A percentile compares a stretch with the other conserved stretches of the same genome.
Conservation (phyloP, 306 rosid species). For the Gastrolobium villosum region DNA sequence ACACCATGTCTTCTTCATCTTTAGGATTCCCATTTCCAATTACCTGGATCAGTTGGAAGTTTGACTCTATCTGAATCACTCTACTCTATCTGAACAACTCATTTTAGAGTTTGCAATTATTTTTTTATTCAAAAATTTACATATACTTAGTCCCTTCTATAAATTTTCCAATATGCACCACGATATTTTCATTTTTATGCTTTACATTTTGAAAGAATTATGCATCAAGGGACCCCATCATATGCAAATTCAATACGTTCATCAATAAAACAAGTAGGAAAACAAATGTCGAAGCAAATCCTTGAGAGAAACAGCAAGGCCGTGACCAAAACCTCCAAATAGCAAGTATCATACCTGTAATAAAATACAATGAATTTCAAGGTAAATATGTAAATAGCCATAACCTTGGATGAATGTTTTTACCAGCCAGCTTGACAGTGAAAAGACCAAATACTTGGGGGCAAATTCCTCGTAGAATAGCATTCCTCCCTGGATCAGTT, state of each 20-base stretch:
- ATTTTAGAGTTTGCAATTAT: background rate
- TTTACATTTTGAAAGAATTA: slow-evolving; percentile 7
- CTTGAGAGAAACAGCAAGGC: slow-evolving; percentile 30
- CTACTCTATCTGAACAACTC: slow-evolving; percentile 2
- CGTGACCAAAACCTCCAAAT: background rate
- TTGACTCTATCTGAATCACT: slow-evolving; percentile 4
- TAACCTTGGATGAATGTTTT: slow-evolving; percentile 36
- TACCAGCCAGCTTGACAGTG: slow-evolving; percentile 97
- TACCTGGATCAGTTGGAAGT: slow-evolving; percentile 18
- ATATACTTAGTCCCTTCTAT: background rate
- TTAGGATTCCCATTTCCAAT: slow-evolving; percentile 4
- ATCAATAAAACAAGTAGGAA: slow-evolving; percentile 36
- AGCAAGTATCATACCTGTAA: background rate
- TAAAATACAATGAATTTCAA: slow-evolving; percentile 34
- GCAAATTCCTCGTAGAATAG: slow-evolving; percentile 89
- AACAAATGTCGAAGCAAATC: slow-evolving; percentile 33
- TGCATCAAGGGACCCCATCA: slow-evolving; percentile 29
- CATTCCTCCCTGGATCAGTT: slow-evolving; percentile 87
- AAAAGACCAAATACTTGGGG: slow-evolving; percentile 96
- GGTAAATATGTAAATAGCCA: slow-evolving; percentile 23
- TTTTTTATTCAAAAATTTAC: slow-evolving; percentile 5
- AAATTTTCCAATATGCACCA: slow-evolving; percentile 1
- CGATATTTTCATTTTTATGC: slow-evolving; percentile 4
- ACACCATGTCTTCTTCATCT: background rate
- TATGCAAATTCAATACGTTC: slow-evolving; percentile 23